phyloP scores from a whole-genome alignment of 495 filamentous ascomycete genomes.

The Cenococcum geophilum region DNA sequence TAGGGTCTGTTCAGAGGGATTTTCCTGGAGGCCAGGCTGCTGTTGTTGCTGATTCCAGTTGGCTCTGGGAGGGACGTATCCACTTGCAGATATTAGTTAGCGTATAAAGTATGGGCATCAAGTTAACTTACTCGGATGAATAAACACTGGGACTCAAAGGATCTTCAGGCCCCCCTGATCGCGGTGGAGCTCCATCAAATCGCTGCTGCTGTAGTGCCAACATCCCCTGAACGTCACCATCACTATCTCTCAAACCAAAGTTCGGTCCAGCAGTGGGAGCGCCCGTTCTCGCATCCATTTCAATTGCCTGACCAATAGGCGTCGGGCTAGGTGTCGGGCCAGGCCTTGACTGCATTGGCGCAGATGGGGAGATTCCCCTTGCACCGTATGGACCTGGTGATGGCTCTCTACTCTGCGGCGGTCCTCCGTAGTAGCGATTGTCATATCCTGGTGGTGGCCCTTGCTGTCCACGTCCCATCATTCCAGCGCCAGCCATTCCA shows the following conservation, averaged over 20 bases:
- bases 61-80: constrained; percentile 48
- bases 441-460: constrained; percentile 48
- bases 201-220: constrained; percentile 58
- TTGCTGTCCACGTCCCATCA: constrained; percentile 49
- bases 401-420: constrained; percentile 16
- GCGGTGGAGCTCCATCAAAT: constrained; percentile 34
- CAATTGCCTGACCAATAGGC: constrained; percentile 66
- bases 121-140: constrained; percentile 62
- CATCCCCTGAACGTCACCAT: constrained; percentile 62
- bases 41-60: constrained; percentile 42
- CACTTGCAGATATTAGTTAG: constrained; percentile 24
- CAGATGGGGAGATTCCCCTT: constrained; percentile 19
- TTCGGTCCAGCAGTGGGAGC: constrained; percentile 41
- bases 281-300: constrained; percentile 69
- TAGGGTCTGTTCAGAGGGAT: constrained; percentile 21
- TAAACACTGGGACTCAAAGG: constrained; percentile 61
- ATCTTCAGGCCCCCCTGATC: constrained; percentile 39
- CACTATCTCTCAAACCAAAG: constrained; percentile 54
- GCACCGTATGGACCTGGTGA: constrained; percentile 25
- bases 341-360: constrained; percentile 14
- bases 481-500: constrained; percentile 34
- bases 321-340: constrained; percentile 3
- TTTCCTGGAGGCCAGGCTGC: constrained; percentile 35
- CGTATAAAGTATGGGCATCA: not conserved
- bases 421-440: constrained; percentile 30